Conservation (phyloP, 2,329 filamentous ascomycete species). For the Sporothrix humicola region DNA sequence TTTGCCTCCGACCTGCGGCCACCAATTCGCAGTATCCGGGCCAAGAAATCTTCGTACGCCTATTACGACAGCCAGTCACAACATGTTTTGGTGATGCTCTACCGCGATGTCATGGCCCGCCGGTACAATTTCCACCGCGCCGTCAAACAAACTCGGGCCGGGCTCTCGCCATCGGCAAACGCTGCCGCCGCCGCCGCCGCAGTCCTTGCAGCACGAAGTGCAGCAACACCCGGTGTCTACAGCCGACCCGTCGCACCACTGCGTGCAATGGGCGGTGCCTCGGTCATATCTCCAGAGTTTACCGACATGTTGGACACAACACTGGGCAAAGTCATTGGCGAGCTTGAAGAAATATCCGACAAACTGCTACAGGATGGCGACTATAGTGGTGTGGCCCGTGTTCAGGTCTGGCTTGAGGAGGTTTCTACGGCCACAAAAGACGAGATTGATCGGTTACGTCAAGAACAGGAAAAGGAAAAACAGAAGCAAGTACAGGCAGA, state of each 20-base stretch:
- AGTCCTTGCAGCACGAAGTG: background rate
- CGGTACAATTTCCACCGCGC: conserved; percentile 37
- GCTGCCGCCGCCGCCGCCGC: conserved; percentile 26
- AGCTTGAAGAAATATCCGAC: conserved; percentile 38
- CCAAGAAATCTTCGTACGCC: conserved; percentile 24
- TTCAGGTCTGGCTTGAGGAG: conserved; percentile 33
- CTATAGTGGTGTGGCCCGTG: conserved; percentile 32
- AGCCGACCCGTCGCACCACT: background rate
- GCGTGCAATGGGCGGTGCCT: background rate
- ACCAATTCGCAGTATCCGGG: conserved; percentile 29
- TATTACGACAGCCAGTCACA: conserved; percentile 36
- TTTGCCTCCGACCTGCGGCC: conserved; percentile 36
- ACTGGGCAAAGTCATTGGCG: conserved; percentile 31
- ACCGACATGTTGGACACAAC: conserved; percentile 34
- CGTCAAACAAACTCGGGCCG: conserved; percentile 25
- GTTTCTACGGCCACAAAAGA: background rate
- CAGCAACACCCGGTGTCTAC: background rate
- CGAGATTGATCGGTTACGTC: conserved; percentile 32
- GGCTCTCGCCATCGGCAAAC: background rate
- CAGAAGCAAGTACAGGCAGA: background rate
- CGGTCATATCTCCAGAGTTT: conserved; percentile 29
- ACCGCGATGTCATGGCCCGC: conserved; percentile 36
- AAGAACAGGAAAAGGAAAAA: conserved; percentile 7
- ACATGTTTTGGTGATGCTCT: conserved; percentile 16
- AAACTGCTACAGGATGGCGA: conserved; percentile 37